Conservation (phyloP, 2,329 filamentous ascomycete species). For the Beauveria pseudobassiana region DNA sequence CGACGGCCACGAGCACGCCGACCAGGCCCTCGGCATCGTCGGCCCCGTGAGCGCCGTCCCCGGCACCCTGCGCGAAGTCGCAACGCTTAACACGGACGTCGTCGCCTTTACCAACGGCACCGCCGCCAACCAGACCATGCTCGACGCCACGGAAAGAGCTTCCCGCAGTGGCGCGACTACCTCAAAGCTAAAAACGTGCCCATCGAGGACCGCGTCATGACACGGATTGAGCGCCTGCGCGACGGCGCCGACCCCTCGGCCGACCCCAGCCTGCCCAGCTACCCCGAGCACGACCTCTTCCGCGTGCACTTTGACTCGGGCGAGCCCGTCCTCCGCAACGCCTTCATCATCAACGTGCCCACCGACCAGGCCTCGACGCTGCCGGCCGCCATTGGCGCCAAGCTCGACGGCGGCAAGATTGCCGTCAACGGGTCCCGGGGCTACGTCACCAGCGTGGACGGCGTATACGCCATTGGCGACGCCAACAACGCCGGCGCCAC, state of each 20-base stretch:
- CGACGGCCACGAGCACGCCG: conserved; percentile 53
- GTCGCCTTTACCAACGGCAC: conserved; percentile 54
- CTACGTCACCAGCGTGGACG: conserved; percentile 42
- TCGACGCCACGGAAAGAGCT: conserved; percentile 31
- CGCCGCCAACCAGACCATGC: conserved; percentile 34
- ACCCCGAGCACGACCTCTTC: conserved; percentile 48
- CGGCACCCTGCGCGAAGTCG: conserved; percentile 52
- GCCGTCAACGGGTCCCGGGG: conserved; percentile 32
- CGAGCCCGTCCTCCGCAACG: conserved; percentile 35
- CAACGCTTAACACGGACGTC: conserved; percentile 47
- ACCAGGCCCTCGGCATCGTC: conserved; percentile 49
- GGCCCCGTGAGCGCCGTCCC: conserved; percentile 46
- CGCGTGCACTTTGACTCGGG: conserved; percentile 44
- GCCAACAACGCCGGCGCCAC: conserved; percentile 52
- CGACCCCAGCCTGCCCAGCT: conserved; percentile 35
- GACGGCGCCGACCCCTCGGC: conserved; percentile 28
- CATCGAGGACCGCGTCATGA: conserved; percentile 50
- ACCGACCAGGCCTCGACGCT: conserved; percentile 40
- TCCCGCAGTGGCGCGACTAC: conserved; percentile 41
- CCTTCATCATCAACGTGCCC: conserved; percentile 44
- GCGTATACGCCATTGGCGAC: conserved; percentile 53
- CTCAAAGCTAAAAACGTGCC: conserved; percentile 42
- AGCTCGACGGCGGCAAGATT: conserved; percentile 36
- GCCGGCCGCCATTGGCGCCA: conserved; percentile 39
- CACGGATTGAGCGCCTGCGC: conserved; percentile 37